phyloP scores from a whole-genome alignment of 2,329 filamentous ascomycete species.

The Diaporthe caulivora region DNA sequence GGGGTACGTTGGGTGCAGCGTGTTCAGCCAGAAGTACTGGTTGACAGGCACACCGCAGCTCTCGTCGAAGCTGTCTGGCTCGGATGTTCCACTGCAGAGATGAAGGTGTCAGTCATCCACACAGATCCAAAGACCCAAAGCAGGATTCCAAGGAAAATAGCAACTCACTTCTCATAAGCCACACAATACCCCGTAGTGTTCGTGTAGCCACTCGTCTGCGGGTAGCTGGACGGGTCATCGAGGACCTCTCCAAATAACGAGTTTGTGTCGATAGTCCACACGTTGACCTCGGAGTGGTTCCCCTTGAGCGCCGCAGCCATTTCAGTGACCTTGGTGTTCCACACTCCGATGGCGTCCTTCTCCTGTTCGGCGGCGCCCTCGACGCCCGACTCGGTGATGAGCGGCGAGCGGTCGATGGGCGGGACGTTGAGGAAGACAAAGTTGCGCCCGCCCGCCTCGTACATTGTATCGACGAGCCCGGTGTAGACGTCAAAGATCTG shows the following conservation, averaged over 20 bases:
- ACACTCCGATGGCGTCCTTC: constrained; percentile 60
- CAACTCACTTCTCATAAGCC: constrained; percentile 65
- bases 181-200: constrained; percentile 68
- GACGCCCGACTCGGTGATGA: constrained; percentile 56
- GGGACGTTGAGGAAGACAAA: constrained; percentile 71
- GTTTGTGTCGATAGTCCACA: constrained; percentile 67
- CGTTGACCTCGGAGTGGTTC: constrained; percentile 53
- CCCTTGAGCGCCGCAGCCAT: constrained; percentile 53
- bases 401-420: constrained; percentile 65
- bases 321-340: constrained; percentile 60
- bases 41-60: constrained; percentile 68
- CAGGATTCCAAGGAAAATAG: background rate
- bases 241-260: constrained; percentile 64
- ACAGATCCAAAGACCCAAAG: background rate
- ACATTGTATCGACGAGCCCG: constrained; percentile 57
- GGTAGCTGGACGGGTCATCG: constrained; percentile 56
- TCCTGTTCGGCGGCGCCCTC: constrained; percentile 48
- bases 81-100: constrained; percentile 57
- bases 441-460: constrained; percentile 64
- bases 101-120: constrained; percentile 33
- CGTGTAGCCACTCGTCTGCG: constrained; percentile 63
- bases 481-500: constrained; percentile 56
- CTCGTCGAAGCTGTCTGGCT: constrained; percentile 53
- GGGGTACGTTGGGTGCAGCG: constrained; percentile 72
- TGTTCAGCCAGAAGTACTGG: constrained; percentile 75